A percentile compares a stretch with the other conserved stretches of the same genome.
phyloP scores from a whole-genome alignment of 2,329 filamentous ascomycete genomes.

The Nigrospora sphaerica region DNA sequence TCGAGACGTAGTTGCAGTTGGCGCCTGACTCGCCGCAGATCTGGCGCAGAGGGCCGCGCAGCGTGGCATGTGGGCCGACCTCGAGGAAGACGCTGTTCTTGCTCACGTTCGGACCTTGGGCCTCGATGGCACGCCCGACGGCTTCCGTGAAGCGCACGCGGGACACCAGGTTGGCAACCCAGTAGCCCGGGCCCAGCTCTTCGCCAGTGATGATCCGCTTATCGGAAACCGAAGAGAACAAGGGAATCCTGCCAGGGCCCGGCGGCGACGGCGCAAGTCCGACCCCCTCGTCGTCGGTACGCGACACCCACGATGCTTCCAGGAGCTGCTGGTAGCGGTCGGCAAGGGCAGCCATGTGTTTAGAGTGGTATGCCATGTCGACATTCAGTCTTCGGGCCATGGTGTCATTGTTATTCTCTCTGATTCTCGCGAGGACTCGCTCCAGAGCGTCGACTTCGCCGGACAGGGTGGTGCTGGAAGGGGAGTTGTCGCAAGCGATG shows the following conservation, averaged over 20 bases:
- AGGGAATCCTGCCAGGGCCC: not conserved
- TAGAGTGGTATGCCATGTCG: conserved; percentile 35
- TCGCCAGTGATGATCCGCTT: conserved; percentile 23
- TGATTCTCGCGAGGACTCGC: conserved; percentile 17
- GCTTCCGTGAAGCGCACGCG: conserved; percentile 26
- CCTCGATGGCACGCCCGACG: conserved; percentile 14
- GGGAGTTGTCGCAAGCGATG: conserved; percentile 23
- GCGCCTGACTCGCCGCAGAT: conserved; percentile 2
- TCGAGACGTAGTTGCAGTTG: not conserved
- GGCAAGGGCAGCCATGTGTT: conserved; percentile 12
- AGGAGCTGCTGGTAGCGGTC: conserved; percentile 8
- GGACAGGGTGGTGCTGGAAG: conserved; percentile 20
- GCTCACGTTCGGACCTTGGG: not conserved
- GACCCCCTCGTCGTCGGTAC: too few relatives aligned
- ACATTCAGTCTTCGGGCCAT: conserved; percentile 26
- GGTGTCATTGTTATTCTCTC: conserved; percentile 17
- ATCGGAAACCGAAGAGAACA: conserved; percentile 5
- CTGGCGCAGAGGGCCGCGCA: conserved; percentile 13
- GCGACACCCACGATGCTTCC: not conserved
- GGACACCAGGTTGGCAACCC: conserved; percentile 16
- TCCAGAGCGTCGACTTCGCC: conserved; percentile 14
- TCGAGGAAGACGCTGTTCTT: conserved; percentile 9
- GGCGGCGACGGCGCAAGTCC: conserved; percentile 4
- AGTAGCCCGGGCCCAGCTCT: conserved; percentile 13
- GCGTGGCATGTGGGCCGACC: conserved; percentile 14